Base-by-base conservation (phyloP, 306 rosid species). In the Crataegus laevigata region DNA sequence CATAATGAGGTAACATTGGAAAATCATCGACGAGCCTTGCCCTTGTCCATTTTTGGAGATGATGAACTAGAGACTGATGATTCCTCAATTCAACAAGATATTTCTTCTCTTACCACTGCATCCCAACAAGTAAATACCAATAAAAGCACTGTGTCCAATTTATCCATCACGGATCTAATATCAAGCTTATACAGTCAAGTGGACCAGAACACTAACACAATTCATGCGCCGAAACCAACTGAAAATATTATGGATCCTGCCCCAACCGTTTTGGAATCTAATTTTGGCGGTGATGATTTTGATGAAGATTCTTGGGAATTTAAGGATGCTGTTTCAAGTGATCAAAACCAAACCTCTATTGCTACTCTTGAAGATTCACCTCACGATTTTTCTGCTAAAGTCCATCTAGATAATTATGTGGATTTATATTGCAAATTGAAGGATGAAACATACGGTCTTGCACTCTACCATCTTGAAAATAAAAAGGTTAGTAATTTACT, bases 151-250 rank as follows among this genome's bases (percentile, higher is more conserved):
- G 69, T 52, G 77, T 75, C 91, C 82, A 87, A 75, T 76, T 7
- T 85, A 71, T 84, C 97, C 74, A 83, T 91, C 77, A 81, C 85
- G 55, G 98, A 91, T 81, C 52, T 92, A 24, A 78, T 93, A 82
- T 91, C 91, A 87, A 90, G 81, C 81, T 90, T 94, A 68, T 94
- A 91, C 82, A 85, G 72, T 78, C 93, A 90, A 88, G 81, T 93
- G 73, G 89, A 88, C 77, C 80, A 85, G 68, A 75, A 77, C 59
- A 70, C 69, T 67, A 82, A 93, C 73, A 72, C 80, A 25, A 76
- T 75, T 73, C 62, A 69, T 70, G 70, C 80, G 24, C 85, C 88
- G 42, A 84, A 82, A 69, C 85, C 61, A 81, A 82, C 75, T 63
- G 89, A 87, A 69, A 81, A 77, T 71, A 86, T 66, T 24, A 66